Evolutionary conservation across 768 basidiomycete species (phyloP).

Genomic region (Phylloporus arenicola): DNA sequence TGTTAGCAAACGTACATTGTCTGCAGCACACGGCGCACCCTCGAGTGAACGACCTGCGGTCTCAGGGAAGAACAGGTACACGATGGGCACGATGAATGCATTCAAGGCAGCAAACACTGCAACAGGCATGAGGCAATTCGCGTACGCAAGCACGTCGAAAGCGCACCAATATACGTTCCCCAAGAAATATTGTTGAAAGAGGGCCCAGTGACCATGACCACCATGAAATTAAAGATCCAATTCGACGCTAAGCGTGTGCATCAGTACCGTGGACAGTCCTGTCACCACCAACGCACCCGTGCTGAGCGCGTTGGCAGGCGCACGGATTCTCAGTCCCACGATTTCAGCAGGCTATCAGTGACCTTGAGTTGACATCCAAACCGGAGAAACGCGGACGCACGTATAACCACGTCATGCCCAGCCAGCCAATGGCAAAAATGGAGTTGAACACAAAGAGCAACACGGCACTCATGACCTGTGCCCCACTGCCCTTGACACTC

Average conservation of each 20-base stretch:
- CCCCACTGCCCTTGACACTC: slow-evolving; percentile 42
- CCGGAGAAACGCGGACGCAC: slow-evolving; percentile 30
- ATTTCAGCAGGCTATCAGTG: slow-evolving; percentile 54
- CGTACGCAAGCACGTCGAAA: not conserved
- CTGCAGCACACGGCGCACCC: slow-evolving; percentile 26
- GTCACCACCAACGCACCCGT: slow-evolving; percentile 32
- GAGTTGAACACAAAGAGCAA: slow-evolving; percentile 67
- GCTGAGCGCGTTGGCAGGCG: slow-evolving; percentile 58
- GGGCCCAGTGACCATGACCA: slow-evolving; percentile 59
- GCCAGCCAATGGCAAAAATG: slow-evolving; percentile 65
- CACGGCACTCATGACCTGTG: slow-evolving; percentile 49
- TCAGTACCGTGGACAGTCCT: not conserved
- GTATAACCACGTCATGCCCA: slow-evolving; percentile 69
- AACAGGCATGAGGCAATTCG: not conserved
- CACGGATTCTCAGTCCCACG: slow-evolving; percentile 55
- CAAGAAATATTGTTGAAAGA: slow-evolving; percentile 54
- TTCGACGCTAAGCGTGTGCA: slow-evolving; percentile 28
- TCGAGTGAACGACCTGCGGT: slow-evolving; percentile 56
- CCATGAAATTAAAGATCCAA: slow-evolving; percentile 55
- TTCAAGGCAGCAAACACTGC: slow-evolving; percentile 53
- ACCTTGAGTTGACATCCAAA: not conserved
- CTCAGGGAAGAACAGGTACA: slow-evolving; percentile 60
- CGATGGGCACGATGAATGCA: slow-evolving; percentile 50
- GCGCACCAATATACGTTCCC: slow-evolving; percentile 53
- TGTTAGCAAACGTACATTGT: not conserved